Evolutionary conservation across 2,329 filamentous ascomycete species (phyloP).

Genomic region (Aspergillus arachidicola): DNA sequence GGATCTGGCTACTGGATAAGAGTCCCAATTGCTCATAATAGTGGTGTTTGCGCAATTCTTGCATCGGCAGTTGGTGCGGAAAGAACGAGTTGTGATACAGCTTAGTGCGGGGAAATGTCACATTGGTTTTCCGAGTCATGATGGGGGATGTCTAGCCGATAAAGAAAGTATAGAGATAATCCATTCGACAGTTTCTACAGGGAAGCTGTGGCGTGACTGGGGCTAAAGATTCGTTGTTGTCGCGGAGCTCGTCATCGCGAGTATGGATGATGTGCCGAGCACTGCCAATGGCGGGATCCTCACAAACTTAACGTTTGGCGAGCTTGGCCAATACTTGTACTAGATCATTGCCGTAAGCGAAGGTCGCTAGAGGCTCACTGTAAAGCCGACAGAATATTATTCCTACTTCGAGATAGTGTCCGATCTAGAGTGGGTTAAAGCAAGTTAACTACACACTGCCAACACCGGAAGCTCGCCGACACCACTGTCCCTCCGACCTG

Average conservation of each 20-base stretch:
- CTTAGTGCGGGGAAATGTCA: background rate
- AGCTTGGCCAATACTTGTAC: background rate
- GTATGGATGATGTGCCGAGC: slow-evolving; percentile 16
- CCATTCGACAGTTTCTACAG: background rate
- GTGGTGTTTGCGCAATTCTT: slow-evolving; percentile 10
- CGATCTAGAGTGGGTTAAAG: background rate
- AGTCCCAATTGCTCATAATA: slow-evolving; percentile 10
- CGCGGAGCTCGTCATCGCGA: slow-evolving; percentile 13
- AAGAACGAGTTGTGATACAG: background rate
- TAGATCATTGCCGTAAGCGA: background rate
- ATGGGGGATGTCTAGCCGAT: background rate
- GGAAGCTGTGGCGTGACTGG: slow-evolving; percentile 2
- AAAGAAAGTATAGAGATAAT: too few species aligned
- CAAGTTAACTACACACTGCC: slow-evolving; percentile 9
- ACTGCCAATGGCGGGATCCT: background rate
- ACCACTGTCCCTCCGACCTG: slow-evolving; percentile 13
- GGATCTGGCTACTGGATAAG: background rate
- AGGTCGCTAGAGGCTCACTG: too few species aligned
- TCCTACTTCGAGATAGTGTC: background rate
- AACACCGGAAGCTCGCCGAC: slow-evolving; percentile 16
- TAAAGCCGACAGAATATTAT: background rate
- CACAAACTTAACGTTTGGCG: too few species aligned
- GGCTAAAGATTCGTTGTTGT: background rate
- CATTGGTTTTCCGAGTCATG: background rate
- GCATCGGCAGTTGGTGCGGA: background rate